Conservation (phyloP, 1,139 yeast species). For the Candida sanyaensis region DNA sequence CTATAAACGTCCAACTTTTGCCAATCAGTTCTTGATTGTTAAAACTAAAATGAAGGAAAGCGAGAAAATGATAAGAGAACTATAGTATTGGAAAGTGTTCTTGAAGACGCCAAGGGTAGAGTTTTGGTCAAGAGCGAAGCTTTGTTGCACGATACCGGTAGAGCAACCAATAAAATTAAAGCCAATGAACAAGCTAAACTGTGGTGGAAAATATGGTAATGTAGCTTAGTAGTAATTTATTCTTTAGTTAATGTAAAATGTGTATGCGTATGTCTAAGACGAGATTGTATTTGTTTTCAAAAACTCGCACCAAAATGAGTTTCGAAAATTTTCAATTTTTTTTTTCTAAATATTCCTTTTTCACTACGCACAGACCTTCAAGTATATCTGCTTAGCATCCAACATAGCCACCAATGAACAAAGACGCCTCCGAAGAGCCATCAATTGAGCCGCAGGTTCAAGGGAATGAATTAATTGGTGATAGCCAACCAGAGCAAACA, state of each 20-base stretch:
- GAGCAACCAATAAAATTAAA: slow-evolving; percentile 24
- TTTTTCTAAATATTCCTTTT: too few relatives aligned
- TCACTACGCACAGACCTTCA: too few relatives aligned
- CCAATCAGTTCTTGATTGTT: slow-evolving; percentile 75
- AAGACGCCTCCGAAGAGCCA: slow-evolving; percentile 16
- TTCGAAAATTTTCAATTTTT: too few relatives aligned
- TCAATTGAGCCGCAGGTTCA: slow-evolving; percentile 28
- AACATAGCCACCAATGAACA: slow-evolving; percentile 5
- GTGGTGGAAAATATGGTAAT: slow-evolving; percentile 7
- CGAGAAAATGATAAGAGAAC: slow-evolving; percentile 23
- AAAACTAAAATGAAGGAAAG: slow-evolving; percentile 45
- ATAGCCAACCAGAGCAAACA: slow-evolving; percentile 12
- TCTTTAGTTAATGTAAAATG: neutral
- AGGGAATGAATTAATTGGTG: slow-evolving; percentile 10
- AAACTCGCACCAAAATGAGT: too few relatives aligned
- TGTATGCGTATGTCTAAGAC: too few relatives aligned
- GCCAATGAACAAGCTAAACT: slow-evolving; percentile 10
- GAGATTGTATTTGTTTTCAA: neutral
- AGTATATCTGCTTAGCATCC: neutral
- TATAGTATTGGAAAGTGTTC: slow-evolving; percentile 30
- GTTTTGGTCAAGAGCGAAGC: slow-evolving; percentile 41
- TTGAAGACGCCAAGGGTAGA: slow-evolving; percentile 39
- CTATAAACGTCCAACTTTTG: slow-evolving; percentile 75
- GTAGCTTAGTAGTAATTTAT: neutral
- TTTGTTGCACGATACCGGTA: slow-evolving; percentile 39